Evolutionary conservation across 2,329 filamentous ascomycete genomes (phyloP), one percentile per base, ranked within the genome.

Genomic region (Talaromyces sp.): DNA sequence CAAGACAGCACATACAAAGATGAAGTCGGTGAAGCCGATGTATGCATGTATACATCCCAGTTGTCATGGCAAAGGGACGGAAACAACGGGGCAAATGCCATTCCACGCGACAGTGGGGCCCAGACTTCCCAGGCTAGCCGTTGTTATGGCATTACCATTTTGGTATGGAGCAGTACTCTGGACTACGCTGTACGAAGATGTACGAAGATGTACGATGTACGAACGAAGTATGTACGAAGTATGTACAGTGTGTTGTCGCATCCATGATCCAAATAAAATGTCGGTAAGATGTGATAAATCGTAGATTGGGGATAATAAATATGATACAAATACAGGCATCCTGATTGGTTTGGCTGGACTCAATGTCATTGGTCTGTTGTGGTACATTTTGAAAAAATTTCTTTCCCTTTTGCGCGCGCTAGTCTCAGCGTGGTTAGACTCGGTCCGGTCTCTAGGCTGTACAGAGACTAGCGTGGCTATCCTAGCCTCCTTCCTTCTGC

Each of bases 101-200:
- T 59, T 59, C 57, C 57, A 59, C 57, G 57, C 57, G 57, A 59
- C 52, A 59, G 57, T 59, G 57, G 57, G 56, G 25, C 55, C 41
- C 17, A 3, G 21, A 4, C 33, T 3, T 4, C 4, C 25, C 3
- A 28, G 25, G 25, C 25, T 7, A 28, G 25, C 25, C 25, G 4
- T 28, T 28, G 25, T 28, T 28, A 28, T 28, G 25, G 25, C 3
- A 4, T 28, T 28, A 28, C 25, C 25, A 7, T 28, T 28, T 28
- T 28, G 25, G 25, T n/a, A n/a, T n/a, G n/a, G n/a, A n/a, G n/a
- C n/a, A n/a, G n/a, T n/a, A n/a, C n/a, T n/a, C n/a, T n/a, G n/a
- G n/a, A n/a, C n/a, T n/a, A n/a, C n/a, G n/a, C n/a, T n/a, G n/a
- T n/a, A n/a, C n/a, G n/a, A n/a, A n/a, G n/a, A n/a, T n/a, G n/a